Conservation (phyloP, 305 asterid genomes). For the Solanum hybrid region DNA sequence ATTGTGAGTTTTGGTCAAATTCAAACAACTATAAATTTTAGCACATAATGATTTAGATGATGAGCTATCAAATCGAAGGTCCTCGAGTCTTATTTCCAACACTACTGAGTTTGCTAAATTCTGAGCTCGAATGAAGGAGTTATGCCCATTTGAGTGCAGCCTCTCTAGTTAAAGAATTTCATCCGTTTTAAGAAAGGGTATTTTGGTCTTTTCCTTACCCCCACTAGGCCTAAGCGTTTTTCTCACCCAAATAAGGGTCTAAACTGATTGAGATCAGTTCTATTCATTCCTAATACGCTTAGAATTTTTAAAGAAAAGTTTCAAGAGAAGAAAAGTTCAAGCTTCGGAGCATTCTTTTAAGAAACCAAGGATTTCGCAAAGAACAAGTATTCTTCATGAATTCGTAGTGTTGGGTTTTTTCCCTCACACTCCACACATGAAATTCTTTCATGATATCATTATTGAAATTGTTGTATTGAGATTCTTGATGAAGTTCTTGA, state of each 20-base stretch:
- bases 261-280: neutral
- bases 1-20: neutral
- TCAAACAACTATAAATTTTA: neutral
- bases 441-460: too few species aligned
- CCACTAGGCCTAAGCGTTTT: neutral
- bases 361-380: neutral
- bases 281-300: neutral
- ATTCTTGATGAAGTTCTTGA: neutral
- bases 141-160: neutral
- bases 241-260: neutral
- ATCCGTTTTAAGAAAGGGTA: neutral
- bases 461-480: too few species aligned
- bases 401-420: too few species aligned
- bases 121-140: neutral
- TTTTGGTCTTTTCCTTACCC: neutral
- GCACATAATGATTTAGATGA: neutral
- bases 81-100: neutral
- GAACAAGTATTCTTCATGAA: neutral
- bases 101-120: neutral
- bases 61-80: neutral
- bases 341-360: neutral
- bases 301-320: neutral
- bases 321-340: neutral
- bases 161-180: neutral
- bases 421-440: too few species aligned